Base-by-base conservation (phyloP, 257 asterid genomes). In the Salvia miltiorrhiza region DNA sequence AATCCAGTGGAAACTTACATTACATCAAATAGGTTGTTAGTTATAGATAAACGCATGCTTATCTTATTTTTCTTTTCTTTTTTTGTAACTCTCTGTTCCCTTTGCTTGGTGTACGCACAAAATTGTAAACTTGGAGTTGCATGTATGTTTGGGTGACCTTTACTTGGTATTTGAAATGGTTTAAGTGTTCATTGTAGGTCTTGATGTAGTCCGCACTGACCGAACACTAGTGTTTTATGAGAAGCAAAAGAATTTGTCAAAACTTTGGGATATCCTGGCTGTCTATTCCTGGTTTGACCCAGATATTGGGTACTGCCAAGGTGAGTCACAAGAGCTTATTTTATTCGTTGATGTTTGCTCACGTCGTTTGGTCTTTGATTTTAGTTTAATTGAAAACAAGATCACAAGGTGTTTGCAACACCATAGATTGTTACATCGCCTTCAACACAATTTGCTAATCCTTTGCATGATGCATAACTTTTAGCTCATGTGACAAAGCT, bases 281-380 rank as follows among this genome's bases (percentile, higher is more conserved):
- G 95, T 90, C 55, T 93, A 93, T 71, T 78, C 96, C 60, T 93
- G 96, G 97, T 87, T 83, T 50, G 99, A 90, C 79, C 65, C 70
- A 65, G 99, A 93, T 75, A 82, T 93, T 81, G 97, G 97, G 67
- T 93, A 93, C 66, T 84, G 96, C 83, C 97, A 93, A 87, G 97
- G 99, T 88, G 77, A 71, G 91, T 79, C 21, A 33, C 41, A 53
- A 44, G 50, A 60, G 56, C 59, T 45, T 60, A 28, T 23, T n/a
- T 26, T 63, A 33, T 30, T 32, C 54, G 43, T 33, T 0, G 45
- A 54, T 75, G 47, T 63, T 67, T 64, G 20, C 45, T 67, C 35
- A 32, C 28, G 32, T 62, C 40, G 17, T 50, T 73, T 32, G 13
- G 47, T 50, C 24, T 21, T 21, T 9, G 30, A 2, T 20, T 50